A percentile compares a stretch with the other conserved stretches of the same genome.
phyloP scores from a whole-genome alignment of 345 rosid genomes.

The Gossypium longicalyx region DNA sequence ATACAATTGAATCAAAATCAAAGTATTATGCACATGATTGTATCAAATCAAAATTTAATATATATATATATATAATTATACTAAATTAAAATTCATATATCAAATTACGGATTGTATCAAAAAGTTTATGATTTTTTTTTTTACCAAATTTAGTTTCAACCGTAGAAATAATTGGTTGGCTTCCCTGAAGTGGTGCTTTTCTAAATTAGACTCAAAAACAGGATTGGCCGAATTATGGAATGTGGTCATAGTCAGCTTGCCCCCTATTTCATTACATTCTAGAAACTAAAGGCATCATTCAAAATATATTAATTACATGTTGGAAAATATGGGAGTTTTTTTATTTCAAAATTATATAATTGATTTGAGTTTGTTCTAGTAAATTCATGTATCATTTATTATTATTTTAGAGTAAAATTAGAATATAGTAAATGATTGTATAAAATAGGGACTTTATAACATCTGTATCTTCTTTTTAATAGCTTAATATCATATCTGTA shows the following conservation, averaged over 20 bases:
- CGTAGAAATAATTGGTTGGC: neutral
- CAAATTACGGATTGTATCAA: no score
- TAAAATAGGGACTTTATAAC: rapidly evolving
- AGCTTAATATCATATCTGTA: no score
- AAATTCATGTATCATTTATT: no score
- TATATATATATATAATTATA: no score
- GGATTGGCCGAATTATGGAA: neutral
- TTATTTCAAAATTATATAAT: neutral
- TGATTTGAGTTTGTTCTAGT: no score
- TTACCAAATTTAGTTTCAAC: neutral
- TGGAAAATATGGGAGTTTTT: neutral
- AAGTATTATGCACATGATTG: no score
- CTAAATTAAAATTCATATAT: no score
- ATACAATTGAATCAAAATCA: no score
- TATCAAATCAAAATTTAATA: no score
- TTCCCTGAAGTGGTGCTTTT: neutral
- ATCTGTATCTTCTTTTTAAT: no score
- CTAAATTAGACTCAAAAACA: neutral
- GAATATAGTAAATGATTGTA: no score
- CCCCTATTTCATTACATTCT: neutral
- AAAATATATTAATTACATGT: neutral
- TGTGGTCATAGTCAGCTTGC: neutral
- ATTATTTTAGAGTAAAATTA: no score
- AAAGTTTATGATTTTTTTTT: neutral
- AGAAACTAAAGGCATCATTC: neutral